phyloP scores from a whole-genome alignment of 768 basidiomycete species.

The Lactarius pseudohatsudake region DNA sequence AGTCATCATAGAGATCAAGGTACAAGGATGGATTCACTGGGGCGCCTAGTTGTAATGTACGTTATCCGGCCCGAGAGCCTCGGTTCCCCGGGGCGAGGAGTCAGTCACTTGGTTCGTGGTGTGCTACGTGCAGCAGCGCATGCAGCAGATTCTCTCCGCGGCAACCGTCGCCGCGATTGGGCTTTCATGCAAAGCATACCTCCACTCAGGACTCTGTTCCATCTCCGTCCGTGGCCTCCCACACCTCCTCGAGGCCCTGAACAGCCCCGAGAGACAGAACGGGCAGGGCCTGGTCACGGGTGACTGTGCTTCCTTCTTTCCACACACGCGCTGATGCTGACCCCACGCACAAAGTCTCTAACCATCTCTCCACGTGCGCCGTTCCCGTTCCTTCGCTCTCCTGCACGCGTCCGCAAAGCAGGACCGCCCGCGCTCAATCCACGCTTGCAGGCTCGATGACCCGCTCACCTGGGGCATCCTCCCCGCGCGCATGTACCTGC shows the following conservation, averaged over 20 bases:
- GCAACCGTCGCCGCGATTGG: constrained; percentile 67
- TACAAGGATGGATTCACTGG: too few relatives aligned
- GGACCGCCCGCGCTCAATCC: constrained; percentile 1
- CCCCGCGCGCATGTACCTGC: constrained; percentile 60
- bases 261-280: constrained; percentile 42
- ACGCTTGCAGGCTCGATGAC: constrained; percentile 64
- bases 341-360: constrained; percentile 60
- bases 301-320: constrained; percentile 32
- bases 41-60: too few relatives aligned
- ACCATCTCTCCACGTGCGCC: constrained; percentile 88
- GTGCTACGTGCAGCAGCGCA: constrained; percentile 12
- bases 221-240: constrained; percentile 71
- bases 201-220: constrained; percentile 63
- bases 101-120: not conserved
- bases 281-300: constrained; percentile 75
- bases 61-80: too few relatives aligned
- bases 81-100: not conserved
- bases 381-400: constrained; percentile 23
- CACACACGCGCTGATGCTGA: constrained; percentile 11
- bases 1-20: not conserved
- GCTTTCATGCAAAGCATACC: constrained; percentile 74
- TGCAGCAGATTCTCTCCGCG: constrained; percentile 44
- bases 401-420: not conserved
- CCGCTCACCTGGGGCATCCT: constrained; percentile 87
- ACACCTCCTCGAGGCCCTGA: constrained; percentile 60